These are phyloP conservation scores for Tylopilus rubrobrunneus DNA, from an alignment of 768 basidiomycete genomes.

Conservation along the genomic window DNA sequence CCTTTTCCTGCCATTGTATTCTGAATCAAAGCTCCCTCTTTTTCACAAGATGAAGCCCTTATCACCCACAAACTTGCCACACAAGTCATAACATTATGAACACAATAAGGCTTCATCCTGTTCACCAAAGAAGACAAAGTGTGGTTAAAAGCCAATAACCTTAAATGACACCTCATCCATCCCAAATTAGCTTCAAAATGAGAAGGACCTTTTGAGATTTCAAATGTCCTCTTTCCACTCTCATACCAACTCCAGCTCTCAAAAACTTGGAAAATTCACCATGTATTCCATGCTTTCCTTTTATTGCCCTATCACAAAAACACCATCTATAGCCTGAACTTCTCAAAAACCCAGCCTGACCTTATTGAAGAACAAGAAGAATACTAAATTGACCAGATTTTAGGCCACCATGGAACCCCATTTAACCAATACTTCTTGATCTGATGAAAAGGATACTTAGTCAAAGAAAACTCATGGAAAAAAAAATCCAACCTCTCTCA, in stretches of 20 bases:
- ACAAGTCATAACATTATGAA: not conserved
- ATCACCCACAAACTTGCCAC: no score
- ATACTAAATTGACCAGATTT: not conserved
- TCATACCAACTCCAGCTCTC: not conserved
- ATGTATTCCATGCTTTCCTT: not conserved
- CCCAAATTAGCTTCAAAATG: not conserved
- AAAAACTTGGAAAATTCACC: not conserved
- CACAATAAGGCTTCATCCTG: not conserved
- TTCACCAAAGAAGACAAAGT: not conserved
- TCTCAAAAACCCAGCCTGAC: not conserved
- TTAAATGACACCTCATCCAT: not conserved
- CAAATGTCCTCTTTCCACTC: not conserved
- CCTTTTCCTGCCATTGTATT: no score
- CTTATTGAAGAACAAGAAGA: not conserved
- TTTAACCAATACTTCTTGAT: not conserved
- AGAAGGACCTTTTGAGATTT: not conserved
- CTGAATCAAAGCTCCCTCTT: no score
- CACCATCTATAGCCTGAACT: no score
- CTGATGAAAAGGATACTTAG: not conserved
- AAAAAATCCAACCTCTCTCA: no score
- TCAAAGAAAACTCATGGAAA: not conserved
- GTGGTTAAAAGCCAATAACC: not conserved
- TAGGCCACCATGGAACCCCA: not conserved
- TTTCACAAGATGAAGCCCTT: no score
- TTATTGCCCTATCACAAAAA: not conserved